Evolutionary conservation across 306 rosid genomes (phyloP).

Genomic region (Vigna nakashimae): DNA sequence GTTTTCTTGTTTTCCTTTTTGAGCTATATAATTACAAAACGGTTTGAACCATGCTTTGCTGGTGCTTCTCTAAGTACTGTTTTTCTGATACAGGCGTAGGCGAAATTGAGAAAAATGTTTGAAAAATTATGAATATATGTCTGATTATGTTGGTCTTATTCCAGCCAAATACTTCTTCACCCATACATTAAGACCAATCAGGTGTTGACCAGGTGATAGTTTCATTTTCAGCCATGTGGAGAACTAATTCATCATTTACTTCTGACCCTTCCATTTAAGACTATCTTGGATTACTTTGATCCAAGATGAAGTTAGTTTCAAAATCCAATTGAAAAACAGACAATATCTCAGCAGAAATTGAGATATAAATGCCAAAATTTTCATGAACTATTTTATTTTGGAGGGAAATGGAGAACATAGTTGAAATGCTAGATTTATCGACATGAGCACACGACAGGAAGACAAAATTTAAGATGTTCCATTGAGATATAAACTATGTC

Average conservation of each 20-base stretch:
- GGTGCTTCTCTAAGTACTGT: neutral
- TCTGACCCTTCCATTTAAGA: neutral
- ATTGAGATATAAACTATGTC: neutral
- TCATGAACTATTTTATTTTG: neutral
- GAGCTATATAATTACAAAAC: neutral
- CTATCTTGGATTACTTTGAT: neutral
- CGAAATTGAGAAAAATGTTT: neutral
- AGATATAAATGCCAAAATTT: neutral
- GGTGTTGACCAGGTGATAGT: neutral
- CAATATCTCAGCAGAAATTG: neutral
- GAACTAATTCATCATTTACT: neutral
- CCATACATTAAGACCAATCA: neutral
- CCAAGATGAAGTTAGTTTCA: neutral
- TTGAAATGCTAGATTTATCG: neutral
- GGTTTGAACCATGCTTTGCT: neutral
- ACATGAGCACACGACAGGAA: neutral
- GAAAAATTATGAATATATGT: too few relatives aligned
- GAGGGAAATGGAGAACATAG: neutral
- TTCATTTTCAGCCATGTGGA: neutral
- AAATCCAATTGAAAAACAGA: neutral
- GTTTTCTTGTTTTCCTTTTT: neutral
- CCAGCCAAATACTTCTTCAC: neutral
- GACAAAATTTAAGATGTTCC: neutral
- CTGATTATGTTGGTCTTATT: constrained; percentile 5
- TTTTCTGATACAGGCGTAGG: neutral